Evolutionary conservation across 805 yeast genomes (phyloP), one percentile per base, ranked within the genome.

Genomic region (Zygosaccharomyces bailii): DNA sequence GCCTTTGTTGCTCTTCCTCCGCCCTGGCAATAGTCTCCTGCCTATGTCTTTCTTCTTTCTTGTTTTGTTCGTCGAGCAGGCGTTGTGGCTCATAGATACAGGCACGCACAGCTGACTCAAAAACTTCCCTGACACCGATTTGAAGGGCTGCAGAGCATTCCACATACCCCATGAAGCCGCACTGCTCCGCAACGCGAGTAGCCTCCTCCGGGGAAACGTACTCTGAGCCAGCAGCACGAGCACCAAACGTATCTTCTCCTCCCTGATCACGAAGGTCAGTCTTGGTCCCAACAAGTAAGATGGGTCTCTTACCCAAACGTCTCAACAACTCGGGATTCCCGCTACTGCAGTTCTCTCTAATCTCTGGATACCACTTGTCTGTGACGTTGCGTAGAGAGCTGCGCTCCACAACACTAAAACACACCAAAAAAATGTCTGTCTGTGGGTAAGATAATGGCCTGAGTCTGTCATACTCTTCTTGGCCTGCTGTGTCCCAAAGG

Each of bases 401-500:
- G 24, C 90, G 95, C 56, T 81, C 84, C 34, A 84, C 83, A 5
- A 89, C 80, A 4, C 95, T 85, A 65, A 88, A 89, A 66, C 96
- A 89, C 47, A 86, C 78, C 42, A 89, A 67, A 60, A 89, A 89
- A 27, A 89, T 84, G 56, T 87, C 96, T 0, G 96, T 88, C 61
- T 89, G 96, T 3, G 96, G 96, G 59, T 89, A 89, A 6, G 93
- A 84, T 49, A 89, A 71, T 2, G 96, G 96, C 66, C 96, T 75
- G 57, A 88, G 73, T 49, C 96, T 74, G 63, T 89, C 96, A 64
- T 88, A 88, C 62, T 88, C 96, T 59, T 86, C 84, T 67, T 89
- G 96, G 20, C 96, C 96, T 2, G 96, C 96, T 11, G 96, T 89
- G 76, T 89, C 96, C 96, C 96, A 89, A 36, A 89, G 74, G 18